Evolutionary conservation across 179 eudicot species (phyloP).

Genomic region (Monotropa hypopitys): DNA sequence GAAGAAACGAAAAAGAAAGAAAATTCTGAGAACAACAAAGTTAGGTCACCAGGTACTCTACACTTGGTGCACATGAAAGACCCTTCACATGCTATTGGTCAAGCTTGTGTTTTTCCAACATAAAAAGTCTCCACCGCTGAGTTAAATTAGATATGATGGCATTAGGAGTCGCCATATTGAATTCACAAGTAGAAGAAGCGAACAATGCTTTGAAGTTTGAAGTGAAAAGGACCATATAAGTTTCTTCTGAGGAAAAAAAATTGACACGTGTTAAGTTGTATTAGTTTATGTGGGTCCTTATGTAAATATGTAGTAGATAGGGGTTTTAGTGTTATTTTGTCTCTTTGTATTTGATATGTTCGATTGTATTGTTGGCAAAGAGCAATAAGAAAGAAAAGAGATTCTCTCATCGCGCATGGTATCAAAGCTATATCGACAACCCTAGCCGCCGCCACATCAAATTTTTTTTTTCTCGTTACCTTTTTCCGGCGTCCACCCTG

Average conservation of each 20-base stretch:
- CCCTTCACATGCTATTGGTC: background rate
- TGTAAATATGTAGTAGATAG: no score
- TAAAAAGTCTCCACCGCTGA: background rate
- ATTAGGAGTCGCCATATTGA: background rate
- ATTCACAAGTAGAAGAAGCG: background rate
- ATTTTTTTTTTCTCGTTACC: no score
- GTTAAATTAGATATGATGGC: background rate
- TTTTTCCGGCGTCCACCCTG: no score
- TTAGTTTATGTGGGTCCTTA: no score
- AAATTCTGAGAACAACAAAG: background rate
- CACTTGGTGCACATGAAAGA: background rate
- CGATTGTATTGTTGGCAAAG: no score
- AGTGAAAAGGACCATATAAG: background rate
- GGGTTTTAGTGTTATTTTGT: no score
- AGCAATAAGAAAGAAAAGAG: no score
- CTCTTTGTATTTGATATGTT: no score
- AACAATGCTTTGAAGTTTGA: background rate
- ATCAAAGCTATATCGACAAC: no score
- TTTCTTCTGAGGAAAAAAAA: background rate
- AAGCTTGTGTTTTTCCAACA: background rate
- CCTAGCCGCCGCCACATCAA: no score
- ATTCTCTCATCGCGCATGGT: no score
- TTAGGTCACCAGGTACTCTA: background rate
- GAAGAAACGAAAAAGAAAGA: background rate
- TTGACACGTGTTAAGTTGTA: no score